phyloP scores from a whole-genome alignment of 2,329 filamentous ascomycete species.

The Aspergillus sojae region DNA sequence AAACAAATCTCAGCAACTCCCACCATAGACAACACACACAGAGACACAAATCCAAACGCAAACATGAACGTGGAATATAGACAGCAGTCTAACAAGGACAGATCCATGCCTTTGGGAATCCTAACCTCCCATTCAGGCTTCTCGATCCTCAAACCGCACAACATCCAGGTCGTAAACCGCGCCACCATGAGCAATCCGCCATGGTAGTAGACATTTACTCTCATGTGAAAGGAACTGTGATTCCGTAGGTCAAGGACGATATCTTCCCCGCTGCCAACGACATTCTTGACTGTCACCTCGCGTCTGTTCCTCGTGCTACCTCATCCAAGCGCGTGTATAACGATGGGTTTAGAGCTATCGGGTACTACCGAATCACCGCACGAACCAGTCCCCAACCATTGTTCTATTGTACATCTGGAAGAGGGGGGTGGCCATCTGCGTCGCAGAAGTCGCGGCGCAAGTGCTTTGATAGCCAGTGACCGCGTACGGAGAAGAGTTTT shows the following conservation, averaged over 20 bases:
- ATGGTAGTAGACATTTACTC: conserved; percentile 8
- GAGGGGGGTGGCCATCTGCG: conserved; percentile 21
- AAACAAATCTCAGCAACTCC: background rate
- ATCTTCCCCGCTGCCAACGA: conserved; percentile 14
- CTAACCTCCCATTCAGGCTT: conserved; percentile 20
- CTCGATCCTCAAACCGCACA: conserved; percentile 20
- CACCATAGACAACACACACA: background rate
- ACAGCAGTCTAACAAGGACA: conserved; percentile 19
- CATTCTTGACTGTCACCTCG: conserved; percentile 21
- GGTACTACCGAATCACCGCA: conserved; percentile 19
- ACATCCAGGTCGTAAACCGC: conserved; percentile 18
- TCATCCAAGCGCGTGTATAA: conserved; percentile 16
- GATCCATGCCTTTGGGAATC: conserved; percentile 24
- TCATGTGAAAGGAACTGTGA: too few species aligned
- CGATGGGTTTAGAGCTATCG: conserved; percentile 11
- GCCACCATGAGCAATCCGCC: conserved; percentile 21
- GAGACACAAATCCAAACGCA: too few species aligned
- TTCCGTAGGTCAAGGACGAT: conserved; percentile 18
- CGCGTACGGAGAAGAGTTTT: conserved; percentile 18
- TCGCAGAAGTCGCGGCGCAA: conserved; percentile 22
- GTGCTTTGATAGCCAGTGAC: conserved; percentile 10
- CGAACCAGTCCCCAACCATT: conserved; percentile 21
- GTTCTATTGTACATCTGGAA: conserved; percentile 21
- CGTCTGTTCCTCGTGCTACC: conserved; percentile 23
- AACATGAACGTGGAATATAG: too few species aligned